Percentiles rank a stretch among this genome's conserved stretches.
Conservation (phyloP, 139 green algal species). For the Picochlorum costavermella region DNA sequence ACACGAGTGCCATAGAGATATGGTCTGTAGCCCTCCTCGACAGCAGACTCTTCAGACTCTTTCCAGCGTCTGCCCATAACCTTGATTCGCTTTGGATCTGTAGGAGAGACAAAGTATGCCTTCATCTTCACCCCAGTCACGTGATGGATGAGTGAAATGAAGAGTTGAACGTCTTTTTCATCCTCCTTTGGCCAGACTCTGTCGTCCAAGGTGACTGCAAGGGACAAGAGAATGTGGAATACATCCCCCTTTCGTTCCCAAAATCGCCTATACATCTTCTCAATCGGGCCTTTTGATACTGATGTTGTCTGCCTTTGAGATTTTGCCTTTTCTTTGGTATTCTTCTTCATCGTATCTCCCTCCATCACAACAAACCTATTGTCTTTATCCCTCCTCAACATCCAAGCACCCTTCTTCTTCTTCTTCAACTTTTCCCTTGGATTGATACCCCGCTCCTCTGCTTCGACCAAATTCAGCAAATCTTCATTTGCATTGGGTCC, state of each 20-base stretch:
- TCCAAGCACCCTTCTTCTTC: neutral
- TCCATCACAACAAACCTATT: neutral
- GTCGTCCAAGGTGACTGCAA: constrained; percentile 27
- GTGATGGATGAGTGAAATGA: constrained; percentile 26
- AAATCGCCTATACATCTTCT: constrained; percentile 19
- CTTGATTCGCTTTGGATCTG: constrained; percentile 4
- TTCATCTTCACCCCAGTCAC: constrained; percentile 20
- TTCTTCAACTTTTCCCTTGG: neutral
- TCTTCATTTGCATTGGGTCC: neutral
- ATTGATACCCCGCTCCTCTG: neutral
- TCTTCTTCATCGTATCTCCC: neutral
- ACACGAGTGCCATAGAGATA: neutral
- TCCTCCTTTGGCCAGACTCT: constrained; percentile 24
- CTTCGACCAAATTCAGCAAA: neutral
- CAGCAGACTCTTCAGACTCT: neutral
- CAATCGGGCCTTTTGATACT: neutral
- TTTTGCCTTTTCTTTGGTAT: neutral
- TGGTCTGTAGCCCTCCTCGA: neutral
- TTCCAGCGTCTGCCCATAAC: neutral
- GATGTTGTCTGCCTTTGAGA: neutral
- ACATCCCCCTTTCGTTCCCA: constrained; percentile 38
- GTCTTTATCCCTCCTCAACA: neutral
- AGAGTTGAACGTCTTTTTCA: constrained; percentile 18
- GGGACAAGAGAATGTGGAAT: constrained; percentile 32
- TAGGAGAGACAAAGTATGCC: constrained; percentile 11